These are phyloP conservation scores for Clarireedia hainanense DNA, from an alignment of 2,329 filamentous ascomycete species.

Conservation along the genomic window DNA sequence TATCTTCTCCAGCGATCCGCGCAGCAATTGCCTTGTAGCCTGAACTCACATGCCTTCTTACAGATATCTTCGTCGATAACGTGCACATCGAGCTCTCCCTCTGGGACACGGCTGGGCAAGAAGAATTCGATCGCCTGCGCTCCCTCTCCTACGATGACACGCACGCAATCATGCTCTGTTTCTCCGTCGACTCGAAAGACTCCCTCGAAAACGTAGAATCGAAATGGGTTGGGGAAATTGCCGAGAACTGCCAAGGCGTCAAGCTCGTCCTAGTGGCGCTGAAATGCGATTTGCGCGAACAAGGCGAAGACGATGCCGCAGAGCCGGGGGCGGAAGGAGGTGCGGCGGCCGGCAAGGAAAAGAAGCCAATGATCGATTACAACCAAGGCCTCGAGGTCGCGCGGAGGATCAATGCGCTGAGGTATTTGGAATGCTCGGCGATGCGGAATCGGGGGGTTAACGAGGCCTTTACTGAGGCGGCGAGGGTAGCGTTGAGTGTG, in stretches of 20 bases:
- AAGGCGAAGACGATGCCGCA: constrained; percentile 54
- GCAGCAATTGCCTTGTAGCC: neutral
- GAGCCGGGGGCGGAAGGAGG: constrained; percentile 31
- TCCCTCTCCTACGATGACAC: constrained; percentile 96
- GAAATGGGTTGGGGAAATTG: constrained; percentile 97
- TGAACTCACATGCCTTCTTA: neutral
- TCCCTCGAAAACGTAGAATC: constrained; percentile 97
- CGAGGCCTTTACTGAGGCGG: constrained; percentile 96
- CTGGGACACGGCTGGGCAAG: constrained; percentile 97
- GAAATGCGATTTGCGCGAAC: constrained; percentile 91
- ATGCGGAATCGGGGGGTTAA: constrained; percentile 98
- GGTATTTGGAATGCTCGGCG: constrained; percentile 96
- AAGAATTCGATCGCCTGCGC: constrained; percentile 95
- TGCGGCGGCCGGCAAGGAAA: constrained; percentile 43
- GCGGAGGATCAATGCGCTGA: constrained; percentile 80
- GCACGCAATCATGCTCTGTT: constrained; percentile 97
- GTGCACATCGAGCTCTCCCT: constrained; percentile 95
- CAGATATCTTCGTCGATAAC: constrained; percentile 96
- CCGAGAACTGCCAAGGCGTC: constrained; percentile 92
- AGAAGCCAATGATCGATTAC: constrained; percentile 75
- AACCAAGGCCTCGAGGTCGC: constrained; percentile 87
- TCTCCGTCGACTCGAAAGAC: constrained; percentile 92
- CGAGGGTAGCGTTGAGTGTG: constrained; percentile 78
- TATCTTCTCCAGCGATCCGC: neutral
- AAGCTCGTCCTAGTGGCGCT: constrained; percentile 92